Percentiles rank a stretch among this genome's conserved stretches.
phyloP scores from a whole-genome alignment of 805 yeast genomes.

The Torulaspora franciscae region DNA sequence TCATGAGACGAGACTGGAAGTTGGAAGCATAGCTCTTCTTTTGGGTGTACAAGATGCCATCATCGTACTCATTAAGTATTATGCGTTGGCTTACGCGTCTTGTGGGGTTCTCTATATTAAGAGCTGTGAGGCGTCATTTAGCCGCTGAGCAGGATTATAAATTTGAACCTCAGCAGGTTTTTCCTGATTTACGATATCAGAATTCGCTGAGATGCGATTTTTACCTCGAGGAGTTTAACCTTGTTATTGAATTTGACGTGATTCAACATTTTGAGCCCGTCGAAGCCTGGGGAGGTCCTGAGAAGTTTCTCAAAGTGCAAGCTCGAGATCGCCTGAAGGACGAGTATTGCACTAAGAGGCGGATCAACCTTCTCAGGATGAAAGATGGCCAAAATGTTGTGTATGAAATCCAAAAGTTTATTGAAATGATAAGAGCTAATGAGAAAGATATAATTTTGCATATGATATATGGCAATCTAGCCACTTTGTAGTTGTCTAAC shows the following conservation, averaged over 20 bases:
- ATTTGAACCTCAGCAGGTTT: not conserved
- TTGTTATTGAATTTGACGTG: not conserved
- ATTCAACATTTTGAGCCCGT: conserved; percentile 2
- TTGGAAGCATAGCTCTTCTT: too few species aligned
- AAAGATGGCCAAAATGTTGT: not conserved
- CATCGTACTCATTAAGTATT: too few species aligned
- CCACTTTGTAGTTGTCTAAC: not conserved
- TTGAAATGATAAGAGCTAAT: not conserved
- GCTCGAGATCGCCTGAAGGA: not conserved
- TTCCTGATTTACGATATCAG: not conserved
- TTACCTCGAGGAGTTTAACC: not conserved
- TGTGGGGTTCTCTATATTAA: too few species aligned
- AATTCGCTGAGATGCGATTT: not conserved
- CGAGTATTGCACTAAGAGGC: not conserved
- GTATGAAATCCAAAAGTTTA: not conserved
- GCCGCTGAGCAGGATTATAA: not conserved
- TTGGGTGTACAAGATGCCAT: too few species aligned
- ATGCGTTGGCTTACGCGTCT: too few species aligned
- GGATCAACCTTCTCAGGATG: conserved; percentile 1
- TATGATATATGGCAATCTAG: not conserved
- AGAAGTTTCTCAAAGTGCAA: not conserved
- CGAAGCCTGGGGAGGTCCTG: not conserved
- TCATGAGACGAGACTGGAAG: too few species aligned
- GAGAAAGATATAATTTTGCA: not conserved
- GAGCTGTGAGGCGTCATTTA: not conserved